Base-by-base conservation (phyloP, 257 asterid genomes). In the Solanum chiquidenum region DNA sequence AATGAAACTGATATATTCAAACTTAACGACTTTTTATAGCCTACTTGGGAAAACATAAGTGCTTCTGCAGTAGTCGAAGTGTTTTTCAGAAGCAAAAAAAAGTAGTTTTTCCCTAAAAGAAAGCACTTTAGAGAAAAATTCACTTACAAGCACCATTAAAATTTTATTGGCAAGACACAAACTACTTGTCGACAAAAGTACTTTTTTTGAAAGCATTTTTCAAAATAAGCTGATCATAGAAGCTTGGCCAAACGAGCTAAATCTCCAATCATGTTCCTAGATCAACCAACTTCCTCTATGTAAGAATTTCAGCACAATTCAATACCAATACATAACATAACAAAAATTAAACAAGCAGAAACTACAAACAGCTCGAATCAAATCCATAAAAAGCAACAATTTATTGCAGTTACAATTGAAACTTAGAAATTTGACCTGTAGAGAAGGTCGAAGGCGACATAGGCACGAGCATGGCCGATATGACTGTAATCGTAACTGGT, bases 401-500 rank as follows among this genome's bases (percentile, higher is more conserved):
- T 3, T 31, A 25, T 12, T n/a, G 72, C 42, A 71, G 42, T 33
- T 71, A 71, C 42, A 71, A 16, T 71, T 71, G 79, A 33, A 71
- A 71, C 23, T 18, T 55, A 55, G n/a, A 55, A 18, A 55, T 31
- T 46, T 46, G 83, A 96, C 98, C 98, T 94, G 88, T 89, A 95
- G 83, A 96, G 97, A 69, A 96, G 91, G 72, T 96, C 99, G 84
- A 96, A 96, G 2, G 98, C 98, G 7, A 95, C 95, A 52, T 94
- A 94, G 79, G 98, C 97, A 23, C 98, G 95, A 6, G 98, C 97
- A 73, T 95, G 99, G 83, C 99, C 98, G n/a, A 96, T 96, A 80
- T 95, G 98, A 90, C 98, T 96, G 92, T 88, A 86, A 75, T 96
- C 99, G 85, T 95, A 96, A 6, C 98, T 90, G 66, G 99, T 94